A percentile compares a stretch with the other conserved stretches of the same genome.
Conservation (phyloP, 2,329 filamentous ascomycete species). For the Fusarium lyarnte region DNA sequence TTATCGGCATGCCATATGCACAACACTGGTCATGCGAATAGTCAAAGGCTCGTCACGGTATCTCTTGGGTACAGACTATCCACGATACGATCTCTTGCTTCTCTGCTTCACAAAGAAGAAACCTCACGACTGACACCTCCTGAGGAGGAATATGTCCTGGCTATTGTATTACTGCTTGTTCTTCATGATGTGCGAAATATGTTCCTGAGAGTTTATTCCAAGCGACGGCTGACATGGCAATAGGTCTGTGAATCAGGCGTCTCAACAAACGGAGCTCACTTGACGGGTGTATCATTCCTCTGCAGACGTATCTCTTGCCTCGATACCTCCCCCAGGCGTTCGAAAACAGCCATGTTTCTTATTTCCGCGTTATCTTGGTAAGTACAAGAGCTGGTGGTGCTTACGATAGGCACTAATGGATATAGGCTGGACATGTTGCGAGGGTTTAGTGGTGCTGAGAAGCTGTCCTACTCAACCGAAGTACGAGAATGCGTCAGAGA, state of each 20-base stretch:
- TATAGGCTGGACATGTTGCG: slow-evolving; percentile 43
- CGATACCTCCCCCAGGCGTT: slow-evolving; percentile 9
- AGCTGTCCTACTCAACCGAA: slow-evolving; percentile 40
- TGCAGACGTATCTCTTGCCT: slow-evolving; percentile 37
- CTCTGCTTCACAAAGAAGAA: slow-evolving; percentile 33
- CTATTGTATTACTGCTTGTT: slow-evolving; percentile 40
- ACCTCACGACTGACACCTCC: background rate
- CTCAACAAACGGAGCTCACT: slow-evolving; percentile 41
- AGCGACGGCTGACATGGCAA: background rate
- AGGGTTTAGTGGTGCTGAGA: slow-evolving; percentile 46
- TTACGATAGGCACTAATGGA: background rate
- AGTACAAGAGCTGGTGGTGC: background rate
- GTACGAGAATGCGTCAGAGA: slow-evolving; percentile 41
- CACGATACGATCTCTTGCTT: slow-evolving; percentile 34
- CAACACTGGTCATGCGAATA: slow-evolving; percentile 15
- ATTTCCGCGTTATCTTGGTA: slow-evolving; percentile 42
- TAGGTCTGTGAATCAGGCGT: slow-evolving; percentile 44
- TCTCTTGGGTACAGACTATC: slow-evolving; percentile 38
- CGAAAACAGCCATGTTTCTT: slow-evolving; percentile 38
- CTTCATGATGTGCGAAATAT: slow-evolving; percentile 37
- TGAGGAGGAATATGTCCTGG: slow-evolving; percentile 40
- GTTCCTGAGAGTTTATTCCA: fast-evolving
- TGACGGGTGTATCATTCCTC: slow-evolving; percentile 43
- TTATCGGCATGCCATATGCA: slow-evolving; percentile 41
- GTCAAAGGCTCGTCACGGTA: slow-evolving; percentile 10